These are phyloP conservation scores for Peronospora farinosa DNA, from an alignment of 352 stramenopile species.

Conservation along the genomic window DNA sequence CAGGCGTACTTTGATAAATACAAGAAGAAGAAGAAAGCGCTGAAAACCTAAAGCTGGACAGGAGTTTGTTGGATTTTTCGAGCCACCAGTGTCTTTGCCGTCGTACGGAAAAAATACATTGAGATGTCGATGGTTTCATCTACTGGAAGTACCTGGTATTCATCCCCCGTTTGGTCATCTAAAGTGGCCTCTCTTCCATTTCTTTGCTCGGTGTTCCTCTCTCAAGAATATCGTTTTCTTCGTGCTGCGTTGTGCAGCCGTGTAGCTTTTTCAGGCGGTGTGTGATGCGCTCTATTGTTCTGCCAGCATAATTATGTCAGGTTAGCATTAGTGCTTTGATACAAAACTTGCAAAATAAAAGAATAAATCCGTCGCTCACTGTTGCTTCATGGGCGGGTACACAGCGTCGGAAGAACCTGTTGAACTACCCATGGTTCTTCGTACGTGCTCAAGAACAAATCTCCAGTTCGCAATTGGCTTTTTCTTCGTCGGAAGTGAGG, in stretches of 20 bases:
- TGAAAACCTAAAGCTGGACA: conserved; percentile 62
- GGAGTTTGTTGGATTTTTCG: conserved; percentile 3
- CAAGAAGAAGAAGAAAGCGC: conserved; percentile 92
- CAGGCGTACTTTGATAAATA: conserved; percentile 96
- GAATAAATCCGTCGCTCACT: conserved; percentile 19
- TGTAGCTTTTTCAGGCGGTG: conserved; percentile 54
- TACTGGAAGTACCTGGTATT: conserved; percentile 4
- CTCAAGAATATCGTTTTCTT: conserved; percentile 44
- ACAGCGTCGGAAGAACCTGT: conserved; percentile 5
- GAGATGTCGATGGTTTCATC: conserved; percentile 5
- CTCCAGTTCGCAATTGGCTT: conserved; percentile 67
- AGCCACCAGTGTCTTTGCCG: conserved; percentile 12
- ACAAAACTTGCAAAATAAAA: background rate
- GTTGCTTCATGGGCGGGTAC: conserved; percentile 32
- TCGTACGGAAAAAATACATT: conserved; percentile 18
- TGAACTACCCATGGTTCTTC: conserved; percentile 19
- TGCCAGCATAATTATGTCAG: conserved; percentile 12
- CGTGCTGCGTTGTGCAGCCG: conserved; percentile 37
- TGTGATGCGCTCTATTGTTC: conserved; percentile 54
- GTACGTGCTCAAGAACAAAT: conserved; percentile 54
- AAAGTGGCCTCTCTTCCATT: background rate
- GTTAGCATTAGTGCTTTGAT: conserved; percentile 2
- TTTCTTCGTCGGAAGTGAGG: conserved; percentile 44
- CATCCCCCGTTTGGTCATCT: conserved; percentile 6
- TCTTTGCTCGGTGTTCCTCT: background rate